Base-by-base conservation (phyloP, 352 stramenopile species). In the Aphanomyces stellatus region DNA sequence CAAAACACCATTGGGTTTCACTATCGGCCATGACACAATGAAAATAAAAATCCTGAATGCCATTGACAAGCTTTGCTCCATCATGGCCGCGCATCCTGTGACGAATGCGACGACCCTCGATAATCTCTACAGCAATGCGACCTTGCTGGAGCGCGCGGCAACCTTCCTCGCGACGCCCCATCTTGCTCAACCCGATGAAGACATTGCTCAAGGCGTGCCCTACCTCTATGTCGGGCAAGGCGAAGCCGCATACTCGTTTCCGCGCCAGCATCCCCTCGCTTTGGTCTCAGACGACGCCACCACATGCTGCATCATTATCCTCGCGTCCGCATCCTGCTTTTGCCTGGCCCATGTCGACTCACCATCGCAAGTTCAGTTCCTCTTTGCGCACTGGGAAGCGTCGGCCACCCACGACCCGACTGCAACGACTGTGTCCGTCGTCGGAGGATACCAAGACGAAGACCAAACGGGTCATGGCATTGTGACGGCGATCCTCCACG, bases 331-430 rank as follows among this genome's bases (percentile, higher is more conserved):
- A 19, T 4, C 33, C 17, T 43, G 25, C 55, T 48, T 51, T 43
- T 63, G 55, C 35, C 35, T 63, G 13, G 55, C 55, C 13, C 55
- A 63, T 31, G 40, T 63, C n/a, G 55, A 63, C 55, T 63, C 55
- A 19, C 22, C 34, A 22, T 4, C 10, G 33, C 55, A 63, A 63
- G 55, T 51, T 10, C 15, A 28, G 13, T 63, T 37, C 55, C 55
- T 63, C 55, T 48, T 63, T 34, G 40, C 19, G 1, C 22, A 51
- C 35, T 51, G 55, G 31, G 19, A 27, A 28, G 25, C 33, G 11
- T 46, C 27, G 13, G 5, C n/a, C 5, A 22, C 30, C 10, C 4
- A n/a, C 33, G 55, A 49, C 55, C 31, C 48, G 27, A 48, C 34
- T 4, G 13, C n/a, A 19, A 51, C 19, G 19, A 43, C 33, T 41